Evolutionary conservation across 139 green algal species (phyloP).

Genomic region (Micromonas pusilla): DNA sequence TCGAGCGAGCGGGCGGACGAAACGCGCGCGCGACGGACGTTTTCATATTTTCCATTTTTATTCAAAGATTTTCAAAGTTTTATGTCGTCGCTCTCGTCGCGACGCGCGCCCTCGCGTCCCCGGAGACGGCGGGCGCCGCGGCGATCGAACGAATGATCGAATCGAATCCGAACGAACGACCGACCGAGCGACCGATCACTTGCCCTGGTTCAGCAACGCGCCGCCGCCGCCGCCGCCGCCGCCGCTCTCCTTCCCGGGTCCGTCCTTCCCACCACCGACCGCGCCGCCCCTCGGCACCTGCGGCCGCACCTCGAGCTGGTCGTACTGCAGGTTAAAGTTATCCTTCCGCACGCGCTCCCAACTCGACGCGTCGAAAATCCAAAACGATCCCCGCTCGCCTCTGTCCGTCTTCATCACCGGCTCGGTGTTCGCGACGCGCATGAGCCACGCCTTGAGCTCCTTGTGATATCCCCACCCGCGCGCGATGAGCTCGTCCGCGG

Average conservation of each 20-base stretch:
- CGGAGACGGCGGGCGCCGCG: not conserved
- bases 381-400: slow-evolving; percentile 81
- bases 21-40: no score
- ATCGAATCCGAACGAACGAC: not conserved
- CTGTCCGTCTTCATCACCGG: slow-evolving; percentile 68
- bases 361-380: slow-evolving; percentile 79
- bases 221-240: no score
- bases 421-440: slow-evolving; percentile 63
- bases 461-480: slow-evolving; percentile 85
- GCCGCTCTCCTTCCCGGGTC: no score
- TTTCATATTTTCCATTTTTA: no score
- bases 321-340: slow-evolving; percentile 28
- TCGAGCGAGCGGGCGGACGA: no score
- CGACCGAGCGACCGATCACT: no score
- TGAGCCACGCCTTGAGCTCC: slow-evolving; percentile 76
- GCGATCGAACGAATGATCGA: not conserved
- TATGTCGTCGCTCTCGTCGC: no score
- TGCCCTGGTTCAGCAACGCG: no score
- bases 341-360: slow-evolving; percentile 51
- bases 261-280: not conserved
- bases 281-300: not conserved
- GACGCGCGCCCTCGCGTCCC: not conserved
- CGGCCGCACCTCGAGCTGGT: slow-evolving; percentile 17
- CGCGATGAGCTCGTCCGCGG: slow-evolving; percentile 84
- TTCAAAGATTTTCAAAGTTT: no score